Evolutionary conservation across 331 rosid genomes (phyloP).

Genomic region (Malus hybrid): DNA sequence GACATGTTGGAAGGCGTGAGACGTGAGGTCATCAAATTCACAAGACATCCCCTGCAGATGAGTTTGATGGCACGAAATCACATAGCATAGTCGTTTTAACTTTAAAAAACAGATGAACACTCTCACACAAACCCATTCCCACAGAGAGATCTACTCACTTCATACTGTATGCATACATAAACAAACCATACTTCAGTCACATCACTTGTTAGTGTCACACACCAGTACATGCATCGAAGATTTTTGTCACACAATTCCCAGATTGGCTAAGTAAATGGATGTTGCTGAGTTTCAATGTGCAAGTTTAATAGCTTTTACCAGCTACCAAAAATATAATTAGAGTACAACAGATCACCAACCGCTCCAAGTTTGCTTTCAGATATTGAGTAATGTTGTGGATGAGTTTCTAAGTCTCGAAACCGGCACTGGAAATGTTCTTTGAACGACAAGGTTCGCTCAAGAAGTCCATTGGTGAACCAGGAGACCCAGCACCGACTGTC

Average conservation of each 20-base stretch:
- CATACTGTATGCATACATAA: not conserved
- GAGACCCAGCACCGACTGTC: constrained; percentile 24
- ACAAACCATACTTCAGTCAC: not conserved
- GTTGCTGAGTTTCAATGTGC: not conserved
- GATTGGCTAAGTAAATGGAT: not conserved
- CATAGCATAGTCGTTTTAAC: too few species aligned
- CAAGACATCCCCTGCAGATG: too few species aligned
- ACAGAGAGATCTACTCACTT: not conserved
- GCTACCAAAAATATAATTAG: not conserved
- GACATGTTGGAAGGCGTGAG: too few species aligned
- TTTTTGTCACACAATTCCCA: not conserved
- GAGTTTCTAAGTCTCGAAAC: constrained; percentile 20
- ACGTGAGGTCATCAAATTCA: too few species aligned
- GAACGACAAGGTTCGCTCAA: constrained; percentile 56
- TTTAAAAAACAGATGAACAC: not conserved
- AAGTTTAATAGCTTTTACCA: not conserved
- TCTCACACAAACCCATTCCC: not conserved
- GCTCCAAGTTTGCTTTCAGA: not conserved
- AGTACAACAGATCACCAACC: not conserved
- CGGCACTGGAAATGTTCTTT: constrained; percentile 25
- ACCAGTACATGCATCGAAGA: not conserved
- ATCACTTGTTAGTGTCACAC: not conserved
- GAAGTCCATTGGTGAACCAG: constrained; percentile 49
- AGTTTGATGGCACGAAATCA: too few species aligned
- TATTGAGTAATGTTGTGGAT: not conserved